Base-by-base conservation (phyloP, 306 rosid genomes). In the Gillenia trifoliata region DNA sequence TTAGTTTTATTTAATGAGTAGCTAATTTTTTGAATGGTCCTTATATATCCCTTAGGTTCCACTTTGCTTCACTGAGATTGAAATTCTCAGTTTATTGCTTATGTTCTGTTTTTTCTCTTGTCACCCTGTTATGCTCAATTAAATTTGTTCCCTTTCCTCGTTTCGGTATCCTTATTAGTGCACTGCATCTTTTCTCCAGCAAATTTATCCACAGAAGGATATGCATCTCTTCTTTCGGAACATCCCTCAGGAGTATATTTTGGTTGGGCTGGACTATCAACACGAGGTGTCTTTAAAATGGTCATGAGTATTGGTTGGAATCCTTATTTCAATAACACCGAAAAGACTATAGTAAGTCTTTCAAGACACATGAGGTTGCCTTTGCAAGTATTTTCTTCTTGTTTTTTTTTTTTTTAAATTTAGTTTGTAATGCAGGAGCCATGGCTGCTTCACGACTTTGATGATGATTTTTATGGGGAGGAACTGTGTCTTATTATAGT, bases 241-340 rank as follows among this genome's bases (percentile, higher is more conserved):
- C 88, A 88, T 84, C 92, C 99, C 59, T 71, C 99, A 0, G 99
- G 99, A 26, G 99, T 94, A 63, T 90, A 92, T 87, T 93, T 68
- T 97, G 99, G 99, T 80, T 90, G 97, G 97, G 99, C 93, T 9
- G 88, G 96, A 66, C 76, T 94, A 81, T 81, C 91, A 56, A 31
- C 20, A 10, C 83, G 88, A 72, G 96, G 97, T 63, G 76, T 85
- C 78, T 94, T 86, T 75, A 94, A 92, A 85, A 94, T 88, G 96
- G 99, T 88, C 81, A 92, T 85, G 96, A 94, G 97, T 79, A 75
- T 94, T 64, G 99, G 99, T 50, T 90, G 96, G 97, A 94, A 91
- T 83, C 98, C 93, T 59, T 91, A 84, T 78, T 94, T 94, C 76
- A 23, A 86, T 88, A 94, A 94, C 83, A 64, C 86, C 57, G 98